Percentiles rank a stretch among this genome's conserved stretches.
These are phyloP conservation scores for Daedaleopsis nitida DNA, from an alignment of 768 basidiomycete genomes.

Conservation along the genomic window DNA sequence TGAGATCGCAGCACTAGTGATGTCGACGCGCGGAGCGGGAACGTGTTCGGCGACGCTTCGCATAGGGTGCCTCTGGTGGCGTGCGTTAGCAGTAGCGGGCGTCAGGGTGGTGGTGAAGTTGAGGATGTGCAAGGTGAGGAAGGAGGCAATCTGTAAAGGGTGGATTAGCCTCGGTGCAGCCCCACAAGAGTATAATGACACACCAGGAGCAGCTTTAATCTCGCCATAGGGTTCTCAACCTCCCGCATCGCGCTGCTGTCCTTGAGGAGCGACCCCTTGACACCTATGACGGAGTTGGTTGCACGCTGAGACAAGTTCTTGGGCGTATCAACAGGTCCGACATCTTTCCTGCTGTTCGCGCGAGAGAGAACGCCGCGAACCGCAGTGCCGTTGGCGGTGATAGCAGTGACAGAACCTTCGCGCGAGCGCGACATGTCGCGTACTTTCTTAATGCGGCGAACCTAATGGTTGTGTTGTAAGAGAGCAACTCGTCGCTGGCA, in stretches of 20 bases:
- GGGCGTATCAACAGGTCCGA: conserved; percentile 4
- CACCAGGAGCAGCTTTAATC: conserved; percentile 87
- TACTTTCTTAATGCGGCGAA: conserved; percentile 68
- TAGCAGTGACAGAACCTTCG: conserved; percentile 25
- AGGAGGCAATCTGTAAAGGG: conserved; percentile 71
- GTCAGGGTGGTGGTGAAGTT: conserved; percentile 94
- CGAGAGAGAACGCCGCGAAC: conserved; percentile 31
- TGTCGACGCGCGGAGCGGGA: conserved; percentile 62
- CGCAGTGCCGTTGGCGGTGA: conserved; percentile 22
- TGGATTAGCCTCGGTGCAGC: conserved; percentile 3
- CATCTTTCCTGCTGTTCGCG: conserved; percentile 11
- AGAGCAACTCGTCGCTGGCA: background rate
- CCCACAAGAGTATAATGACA: conserved; percentile 27
- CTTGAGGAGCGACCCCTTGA: conserved; percentile 52
- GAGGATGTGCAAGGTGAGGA: conserved; percentile 87
- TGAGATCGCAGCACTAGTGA: conserved; percentile 61
- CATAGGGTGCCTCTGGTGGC: conserved; percentile 40
- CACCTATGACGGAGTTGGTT: conserved; percentile 40
- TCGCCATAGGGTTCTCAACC: conserved; percentile 76
- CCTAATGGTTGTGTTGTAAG: conserved; percentile 39
- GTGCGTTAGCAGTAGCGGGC: conserved; percentile 54
- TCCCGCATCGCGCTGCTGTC: conserved; percentile 45
- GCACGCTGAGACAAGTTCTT: conserved; percentile 32
- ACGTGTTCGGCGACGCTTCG: conserved; percentile 26
- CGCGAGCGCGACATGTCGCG: conserved; percentile 49